These are phyloP conservation scores for Metroxylon sagu DNA, from an alignment of 176 grass and related monocot genomes.

Conservation along the genomic window DNA sequence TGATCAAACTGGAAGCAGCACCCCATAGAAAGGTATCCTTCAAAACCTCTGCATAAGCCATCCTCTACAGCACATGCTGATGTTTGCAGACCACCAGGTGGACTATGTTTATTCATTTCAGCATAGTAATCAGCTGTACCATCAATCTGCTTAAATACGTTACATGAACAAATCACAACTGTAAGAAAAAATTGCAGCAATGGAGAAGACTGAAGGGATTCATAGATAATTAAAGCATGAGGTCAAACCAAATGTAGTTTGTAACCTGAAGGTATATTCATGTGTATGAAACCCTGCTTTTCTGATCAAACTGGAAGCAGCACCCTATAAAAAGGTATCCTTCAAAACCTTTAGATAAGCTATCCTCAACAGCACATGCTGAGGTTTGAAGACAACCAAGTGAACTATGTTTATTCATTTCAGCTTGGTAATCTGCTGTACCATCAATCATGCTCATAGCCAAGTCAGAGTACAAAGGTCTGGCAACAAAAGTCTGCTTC, in stretches of 20 bases:
- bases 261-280: too few species aligned
- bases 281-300: conserved; percentile 13
- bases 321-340: conserved; percentile 62
- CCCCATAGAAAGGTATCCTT: conserved; percentile 62
- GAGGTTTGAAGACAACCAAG: conserved; percentile 58
- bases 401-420: conserved; percentile 39
- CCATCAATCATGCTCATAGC: conserved; percentile 25
- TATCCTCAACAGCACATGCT: conserved; percentile 48
- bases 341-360: conserved; percentile 67
- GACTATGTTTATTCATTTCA: conserved; percentile 35
- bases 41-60: conserved; percentile 61
- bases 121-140: conserved; percentile 27
- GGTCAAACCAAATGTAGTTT: too few species aligned
- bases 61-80: conserved; percentile 53
- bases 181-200: too few species aligned
- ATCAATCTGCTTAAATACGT: background rate
- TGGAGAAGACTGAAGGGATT: too few species aligned
- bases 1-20: conserved; percentile 41
- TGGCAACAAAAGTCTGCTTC: conserved; percentile 27
- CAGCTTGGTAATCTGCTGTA: conserved; percentile 27
- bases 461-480: conserved; percentile 27
- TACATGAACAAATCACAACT: too few species aligned
- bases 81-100: conserved; percentile 53
- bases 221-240: too few species aligned
- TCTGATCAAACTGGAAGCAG: conserved; percentile 37